Evolutionary conservation across 2,329 filamentous ascomycete genomes (phyloP).

Genomic region (Lizonia empirigonia): DNA sequence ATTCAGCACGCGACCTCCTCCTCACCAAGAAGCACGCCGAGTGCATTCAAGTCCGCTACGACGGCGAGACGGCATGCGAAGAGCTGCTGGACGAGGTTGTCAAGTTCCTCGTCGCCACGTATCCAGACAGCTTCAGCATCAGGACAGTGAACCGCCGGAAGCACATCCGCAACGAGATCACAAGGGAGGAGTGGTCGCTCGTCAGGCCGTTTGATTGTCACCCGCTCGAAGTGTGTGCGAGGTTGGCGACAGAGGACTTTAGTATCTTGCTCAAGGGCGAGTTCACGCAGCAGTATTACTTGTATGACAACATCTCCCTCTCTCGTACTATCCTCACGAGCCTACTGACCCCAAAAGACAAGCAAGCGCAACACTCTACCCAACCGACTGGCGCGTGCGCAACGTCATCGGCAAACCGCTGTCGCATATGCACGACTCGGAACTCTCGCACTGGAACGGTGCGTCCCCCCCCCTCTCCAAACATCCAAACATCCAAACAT

Average conservation of each 20-base stretch:
- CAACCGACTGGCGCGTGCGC: constrained; percentile 58
- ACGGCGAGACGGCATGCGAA: constrained; percentile 53
- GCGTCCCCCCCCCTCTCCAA: constrained; percentile 49
- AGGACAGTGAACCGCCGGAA: constrained; percentile 14
- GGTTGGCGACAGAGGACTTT: constrained; percentile 59
- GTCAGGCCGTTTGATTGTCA: constrained; percentile 44
- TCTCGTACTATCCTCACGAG: no score
- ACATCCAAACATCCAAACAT: fast-evolving
- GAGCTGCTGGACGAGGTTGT: constrained; percentile 56
- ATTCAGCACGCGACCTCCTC: constrained; percentile 50
- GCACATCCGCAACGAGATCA: constrained; percentile 51
- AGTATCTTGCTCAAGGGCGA: constrained; percentile 55
- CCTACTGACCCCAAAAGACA: constrained; percentile 38
- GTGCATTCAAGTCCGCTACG: constrained; percentile 54
- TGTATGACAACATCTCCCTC: constrained; percentile 44
- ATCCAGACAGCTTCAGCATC: constrained; percentile 51
- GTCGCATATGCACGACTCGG: constrained; percentile 51
- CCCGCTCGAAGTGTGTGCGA: constrained; percentile 57
- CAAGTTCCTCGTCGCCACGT: constrained; percentile 52
- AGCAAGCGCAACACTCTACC: constrained; percentile 60
- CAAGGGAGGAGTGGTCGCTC: constrained; percentile 52
- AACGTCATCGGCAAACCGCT: constrained; percentile 58
- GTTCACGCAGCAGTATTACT: constrained; percentile 54
- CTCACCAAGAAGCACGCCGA: constrained; percentile 48
- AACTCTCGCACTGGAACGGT: constrained; percentile 58